Evolutionary conservation across 2,329 filamentous ascomycete genomes (phyloP).

Genomic region (Nannizziopsis arthrosporioides): DNA sequence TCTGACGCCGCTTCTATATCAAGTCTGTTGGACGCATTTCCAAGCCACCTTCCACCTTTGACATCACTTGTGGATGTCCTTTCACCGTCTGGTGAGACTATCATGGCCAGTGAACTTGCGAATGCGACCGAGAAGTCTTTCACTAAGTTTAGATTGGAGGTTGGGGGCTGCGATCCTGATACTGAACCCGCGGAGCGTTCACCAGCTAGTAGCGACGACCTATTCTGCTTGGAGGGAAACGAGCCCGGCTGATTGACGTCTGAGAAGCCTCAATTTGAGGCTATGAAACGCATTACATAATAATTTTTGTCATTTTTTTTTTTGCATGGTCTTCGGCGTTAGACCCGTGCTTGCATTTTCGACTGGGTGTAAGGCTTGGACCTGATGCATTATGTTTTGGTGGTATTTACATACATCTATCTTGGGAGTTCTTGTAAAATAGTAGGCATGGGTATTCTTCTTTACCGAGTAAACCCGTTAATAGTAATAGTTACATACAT

Average conservation of each 20-base stretch:
- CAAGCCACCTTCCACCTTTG: conserved; percentile 40
- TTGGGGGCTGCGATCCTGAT: conserved; percentile 53
- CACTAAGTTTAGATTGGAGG: conserved; percentile 46
- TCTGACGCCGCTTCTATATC: conserved; percentile 36
- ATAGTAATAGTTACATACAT: too few relatives aligned
- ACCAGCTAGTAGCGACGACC: conserved; percentile 40
- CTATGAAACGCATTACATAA: too few relatives aligned
- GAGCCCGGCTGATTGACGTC: not conserved
- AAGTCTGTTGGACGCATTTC: conserved; percentile 36
- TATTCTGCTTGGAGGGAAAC: conserved; percentile 50
- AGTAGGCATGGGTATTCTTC: too few relatives aligned
- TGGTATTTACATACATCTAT: too few relatives aligned
- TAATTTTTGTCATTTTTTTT: too few relatives aligned
- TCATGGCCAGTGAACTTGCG: conserved; percentile 29
- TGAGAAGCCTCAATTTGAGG: too few relatives aligned
- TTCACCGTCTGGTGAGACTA: conserved; percentile 49
- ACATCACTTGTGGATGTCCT: conserved; percentile 45
- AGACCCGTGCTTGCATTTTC: too few relatives aligned
- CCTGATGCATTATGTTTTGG: too few relatives aligned
- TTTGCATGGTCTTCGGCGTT: too few relatives aligned
- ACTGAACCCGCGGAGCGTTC: conserved; percentile 24
- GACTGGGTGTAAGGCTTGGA: too few relatives aligned
- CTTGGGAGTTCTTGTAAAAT: too few relatives aligned
- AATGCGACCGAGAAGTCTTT: conserved; percentile 43
- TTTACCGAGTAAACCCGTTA: too few relatives aligned